These are phyloP conservation scores for Arabis alpina DNA, from an alignment of 345 rosid genomes.

Conservation along the genomic window DNA sequence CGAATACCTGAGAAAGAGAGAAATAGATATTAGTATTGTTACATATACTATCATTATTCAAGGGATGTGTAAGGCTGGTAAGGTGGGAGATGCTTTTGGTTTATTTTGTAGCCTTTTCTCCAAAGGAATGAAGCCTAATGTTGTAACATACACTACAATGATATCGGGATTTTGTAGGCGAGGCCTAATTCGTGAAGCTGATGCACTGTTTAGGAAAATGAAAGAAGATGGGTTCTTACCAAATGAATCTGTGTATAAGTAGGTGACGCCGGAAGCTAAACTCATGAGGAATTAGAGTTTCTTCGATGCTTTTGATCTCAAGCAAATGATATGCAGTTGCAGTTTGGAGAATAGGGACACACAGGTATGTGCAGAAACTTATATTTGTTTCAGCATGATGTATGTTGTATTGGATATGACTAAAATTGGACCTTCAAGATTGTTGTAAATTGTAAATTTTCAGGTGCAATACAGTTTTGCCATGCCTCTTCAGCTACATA, in stretches of 20 bases:
- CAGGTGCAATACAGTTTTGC: conserved; percentile 27
- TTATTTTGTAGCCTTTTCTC: conserved; percentile 39
- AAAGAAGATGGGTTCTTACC: conserved; percentile 37
- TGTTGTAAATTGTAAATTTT: conserved; percentile 1
- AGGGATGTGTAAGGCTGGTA: conserved; percentile 50
- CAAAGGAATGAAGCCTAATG: conserved; percentile 48
- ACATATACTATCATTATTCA: conserved; percentile 43
- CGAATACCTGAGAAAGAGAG: conserved; percentile 23
- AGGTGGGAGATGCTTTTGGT: conserved; percentile 45
- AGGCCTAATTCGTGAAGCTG: conserved; percentile 43
- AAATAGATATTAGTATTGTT: conserved; percentile 35
- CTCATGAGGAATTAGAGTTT: conserved; percentile 16
- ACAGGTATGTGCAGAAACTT: conserved; percentile 21
- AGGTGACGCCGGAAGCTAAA: conserved; percentile 2
- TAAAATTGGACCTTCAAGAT: background rate
- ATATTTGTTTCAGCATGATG: background rate
- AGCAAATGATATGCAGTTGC: conserved; percentile 15
- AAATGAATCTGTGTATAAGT: conserved; percentile 26
- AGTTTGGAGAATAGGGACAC: conserved; percentile 19
- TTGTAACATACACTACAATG: conserved; percentile 41
- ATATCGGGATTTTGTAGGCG: conserved; percentile 44
- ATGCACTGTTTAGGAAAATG: conserved; percentile 45
- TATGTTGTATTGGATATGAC: conserved; percentile 11
- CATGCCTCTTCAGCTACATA: conserved; percentile 69
- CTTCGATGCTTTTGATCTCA: conserved; percentile 22